These are phyloP conservation scores for Aphanomyces invadans DNA, from an alignment of 352 stramenopile genomes.

Conservation along the genomic window DNA sequence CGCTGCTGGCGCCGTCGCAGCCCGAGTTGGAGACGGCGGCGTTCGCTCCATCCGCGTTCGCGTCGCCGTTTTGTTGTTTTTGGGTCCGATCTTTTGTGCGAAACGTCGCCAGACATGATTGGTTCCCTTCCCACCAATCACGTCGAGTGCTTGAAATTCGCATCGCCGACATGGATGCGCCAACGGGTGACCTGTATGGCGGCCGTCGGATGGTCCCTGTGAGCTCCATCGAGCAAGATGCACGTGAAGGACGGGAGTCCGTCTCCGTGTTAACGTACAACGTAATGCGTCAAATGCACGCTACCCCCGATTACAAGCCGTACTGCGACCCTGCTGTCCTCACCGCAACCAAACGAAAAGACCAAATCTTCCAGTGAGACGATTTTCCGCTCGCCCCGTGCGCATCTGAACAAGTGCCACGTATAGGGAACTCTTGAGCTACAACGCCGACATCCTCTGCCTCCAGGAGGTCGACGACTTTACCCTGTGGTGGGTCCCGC, in stretches of 20 bases:
- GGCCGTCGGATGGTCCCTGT: conserved; percentile 30
- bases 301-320: conserved; percentile 37
- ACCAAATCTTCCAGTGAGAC: conserved; percentile 44
- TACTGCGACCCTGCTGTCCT: conserved; percentile 48
- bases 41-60: not conserved
- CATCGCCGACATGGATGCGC: not conserved
- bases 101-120: not conserved
- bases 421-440: conserved; percentile 63
- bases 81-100: not conserved
- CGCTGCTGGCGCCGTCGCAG: conserved; percentile 11
- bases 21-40: not conserved
- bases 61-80: not conserved
- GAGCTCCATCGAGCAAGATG: conserved; percentile 33
- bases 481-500: conserved; percentile 68
- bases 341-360: conserved; percentile 44
- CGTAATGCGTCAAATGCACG: conserved; percentile 72
- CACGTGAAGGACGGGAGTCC: conserved; percentile 47
- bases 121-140: not conserved
- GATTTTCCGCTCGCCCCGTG: not conserved
- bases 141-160: not conserved
- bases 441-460: conserved; percentile 77
- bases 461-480: conserved; percentile 85
- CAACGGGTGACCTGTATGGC: not conserved
- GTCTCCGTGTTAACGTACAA: conserved; percentile 75
- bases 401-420: not conserved